Percentiles rank a stretch among this genome's conserved stretches.
Evolutionary conservation across 169 alveolate genomes (phyloP).

Genomic region (Cryptosporidium baileyi): DNA sequence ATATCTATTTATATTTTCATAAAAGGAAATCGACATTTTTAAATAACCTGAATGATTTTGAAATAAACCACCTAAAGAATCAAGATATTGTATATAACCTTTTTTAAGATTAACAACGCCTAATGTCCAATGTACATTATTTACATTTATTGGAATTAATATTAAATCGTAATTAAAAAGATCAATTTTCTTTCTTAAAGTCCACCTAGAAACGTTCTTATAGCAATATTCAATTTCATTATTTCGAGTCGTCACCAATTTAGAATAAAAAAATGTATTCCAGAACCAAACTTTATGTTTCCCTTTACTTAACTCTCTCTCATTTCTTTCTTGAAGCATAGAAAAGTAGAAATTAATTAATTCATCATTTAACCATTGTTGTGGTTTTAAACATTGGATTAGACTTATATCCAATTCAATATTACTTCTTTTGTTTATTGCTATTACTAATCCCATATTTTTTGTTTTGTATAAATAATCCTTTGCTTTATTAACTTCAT

Average conservation of each 20-base stretch:
- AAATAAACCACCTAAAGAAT: conserved; percentile 78
- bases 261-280: conserved; percentile 84
- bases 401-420: neutral
- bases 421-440: conserved; percentile 21
- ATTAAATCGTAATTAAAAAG: conserved; percentile 80
- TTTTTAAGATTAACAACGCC: conserved; percentile 84
- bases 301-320: conserved; percentile 24
- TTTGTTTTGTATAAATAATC: neutral
- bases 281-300: conserved; percentile 78
- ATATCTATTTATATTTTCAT: conserved; percentile 72
- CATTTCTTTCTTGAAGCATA: conserved; percentile 83
- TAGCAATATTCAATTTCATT: conserved; percentile 75
- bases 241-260: conserved; percentile 71
- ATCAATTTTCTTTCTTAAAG: conserved; percentile 82
- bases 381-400: conserved; percentile 73
- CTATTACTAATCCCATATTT: neutral
- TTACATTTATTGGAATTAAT: conserved; percentile 82
- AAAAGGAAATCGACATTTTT: conserved; percentile 33
- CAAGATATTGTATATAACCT: conserved; percentile 76
- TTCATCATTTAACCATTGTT: conserved; percentile 89
- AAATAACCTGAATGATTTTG: conserved; percentile 36
- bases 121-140: conserved; percentile 85
- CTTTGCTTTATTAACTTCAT: conserved; percentile 5
- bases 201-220: conserved; percentile 84
- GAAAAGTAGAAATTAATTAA: conserved; percentile 85